Evolutionary conservation across 176 grass and related monocot genomes (phyloP).

Genomic region (Paspalum vaginatum): DNA sequence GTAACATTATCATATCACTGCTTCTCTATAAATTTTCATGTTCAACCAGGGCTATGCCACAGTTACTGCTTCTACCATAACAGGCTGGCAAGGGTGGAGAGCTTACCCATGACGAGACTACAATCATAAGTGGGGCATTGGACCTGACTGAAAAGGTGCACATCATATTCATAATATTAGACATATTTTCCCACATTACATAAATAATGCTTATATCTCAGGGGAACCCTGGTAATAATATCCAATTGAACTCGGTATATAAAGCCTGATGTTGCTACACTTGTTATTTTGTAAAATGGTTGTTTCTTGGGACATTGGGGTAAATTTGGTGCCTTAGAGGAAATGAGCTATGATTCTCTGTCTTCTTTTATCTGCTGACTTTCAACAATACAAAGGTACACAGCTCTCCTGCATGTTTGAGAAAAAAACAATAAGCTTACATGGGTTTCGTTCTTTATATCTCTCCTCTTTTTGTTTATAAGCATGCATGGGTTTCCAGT

Average conservation of each 20-base stretch:
- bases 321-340: background rate
- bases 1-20: constrained; percentile 50
- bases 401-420: too few species aligned
- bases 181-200: constrained; percentile 25
- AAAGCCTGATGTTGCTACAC: constrained; percentile 19
- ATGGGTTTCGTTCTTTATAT: constrained; percentile 1
- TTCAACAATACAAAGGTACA: background rate
- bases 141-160: constrained; percentile 98
- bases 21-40: constrained; percentile 19
- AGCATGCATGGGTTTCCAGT: background rate
- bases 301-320: background rate
- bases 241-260: constrained; percentile 33
- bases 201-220: constrained; percentile 10
- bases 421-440: too few species aligned
- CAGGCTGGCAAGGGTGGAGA: constrained; percentile 99
- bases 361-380: constrained; percentile 22
- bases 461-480: constrained; percentile 9
- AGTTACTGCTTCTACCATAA: constrained; percentile 40
- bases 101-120: constrained; percentile 99
- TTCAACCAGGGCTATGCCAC: constrained; percentile 8
- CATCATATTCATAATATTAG: constrained; percentile 4
- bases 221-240: constrained; percentile 11
- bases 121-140: constrained; percentile 98
- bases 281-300: constrained; percentile 22
- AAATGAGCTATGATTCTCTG: background rate